Base-by-base conservation (phyloP, 108 stramenopile genomes). In the Fistulifera pelliculosa region DNA sequence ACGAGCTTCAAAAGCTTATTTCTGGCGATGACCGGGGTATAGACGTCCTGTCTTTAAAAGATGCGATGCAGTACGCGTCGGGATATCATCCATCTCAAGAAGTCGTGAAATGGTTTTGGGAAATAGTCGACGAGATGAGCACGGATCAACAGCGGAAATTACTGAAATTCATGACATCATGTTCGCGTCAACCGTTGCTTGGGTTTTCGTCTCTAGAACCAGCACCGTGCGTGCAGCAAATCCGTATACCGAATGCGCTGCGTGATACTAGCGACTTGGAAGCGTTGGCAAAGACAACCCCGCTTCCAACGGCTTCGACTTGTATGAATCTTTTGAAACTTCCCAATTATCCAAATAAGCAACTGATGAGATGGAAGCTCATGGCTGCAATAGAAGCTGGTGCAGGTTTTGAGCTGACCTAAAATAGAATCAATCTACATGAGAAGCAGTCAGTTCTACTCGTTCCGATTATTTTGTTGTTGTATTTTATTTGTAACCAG, bases 261-360 rank as follows among this genome's bases (percentile, higher is more conserved):
- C 31, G 31, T 8, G 31, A 35, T 3, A 35, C 31, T 8, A 35
- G 6, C 6, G 8, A 35, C 8, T 8, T 35, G 3, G 74, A 73
- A 44, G 57, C 66, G 54, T 40, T 51, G 38, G 71, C 51, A 18
- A 75, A 79, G 55, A 76, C 77, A 24, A 67, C 70, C 21, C 67
- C 81, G n/a, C 76, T 98, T 0, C 96, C 97, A 10, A 93, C 94
- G 0, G 71, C 79, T 39, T 71, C 85, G 7, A 98, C 98, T 10
- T 99, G 98, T 58, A 95, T 98, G 90, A 98, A 99, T 62, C 68
- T 97, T 45, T 71, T 99, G 40, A 98, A 99, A 67, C 76, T 99
- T 1, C 99, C 99, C 10, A 87, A 93, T 51, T 99, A 99, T 60
- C 50, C 69, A 21, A 66, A 43, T 53, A 85, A 89, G 54, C 73